Evolutionary conservation across 2,329 filamentous ascomycete genomes (phyloP), one percentile per base, ranked within the genome.

Genomic region (Aspergillus clavatus): DNA sequence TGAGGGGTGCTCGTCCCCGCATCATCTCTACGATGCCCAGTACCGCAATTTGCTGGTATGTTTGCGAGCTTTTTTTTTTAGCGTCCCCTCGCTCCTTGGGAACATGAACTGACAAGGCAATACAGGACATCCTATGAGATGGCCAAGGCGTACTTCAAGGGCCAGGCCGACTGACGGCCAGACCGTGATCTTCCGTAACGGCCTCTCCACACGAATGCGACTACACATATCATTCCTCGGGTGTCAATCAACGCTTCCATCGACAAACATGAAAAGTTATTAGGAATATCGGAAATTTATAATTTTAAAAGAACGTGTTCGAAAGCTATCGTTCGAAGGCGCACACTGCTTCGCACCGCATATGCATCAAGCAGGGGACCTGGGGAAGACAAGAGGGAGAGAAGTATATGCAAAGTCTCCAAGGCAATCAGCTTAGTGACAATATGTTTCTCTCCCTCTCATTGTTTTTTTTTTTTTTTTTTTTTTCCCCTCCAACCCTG

Each of bases 11-110:
- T 64, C 84, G 87, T 58, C 93, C 93, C 38, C 80, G 93, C 61
- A 85, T 98, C 38, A 83, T 98, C 51, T 96, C 90, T 8, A 95
- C 93, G 1, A 97, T 97, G 86, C 93, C 93, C 16, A 96, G 90
- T 72, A 98, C 93, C 26, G 93, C 93, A n/a, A 98, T 98, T 63
- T 98, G 93, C 77, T 98, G 93, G 93, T 93, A 66, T 62, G 77
- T 69, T n/a, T 40, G 41, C 18, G 26, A 7, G 18, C 19, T 38
- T 21, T 26, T 51, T n/a, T 26, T 51, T n/a, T 42, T 21, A n/a
- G n/a, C 27, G 7, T 7, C 12, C 16, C 35, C 12, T 18, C 8
- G 38, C 21, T 21, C 33, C 12, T 14, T 40, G 33, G 14, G 12
- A 29, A 19, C 38, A 16, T 19, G 46, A 21, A 42, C 43, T 55